phyloP scores from a whole-genome alignment of 192 early-diverging fungal genomes.

The Backusella sp. region DNA sequence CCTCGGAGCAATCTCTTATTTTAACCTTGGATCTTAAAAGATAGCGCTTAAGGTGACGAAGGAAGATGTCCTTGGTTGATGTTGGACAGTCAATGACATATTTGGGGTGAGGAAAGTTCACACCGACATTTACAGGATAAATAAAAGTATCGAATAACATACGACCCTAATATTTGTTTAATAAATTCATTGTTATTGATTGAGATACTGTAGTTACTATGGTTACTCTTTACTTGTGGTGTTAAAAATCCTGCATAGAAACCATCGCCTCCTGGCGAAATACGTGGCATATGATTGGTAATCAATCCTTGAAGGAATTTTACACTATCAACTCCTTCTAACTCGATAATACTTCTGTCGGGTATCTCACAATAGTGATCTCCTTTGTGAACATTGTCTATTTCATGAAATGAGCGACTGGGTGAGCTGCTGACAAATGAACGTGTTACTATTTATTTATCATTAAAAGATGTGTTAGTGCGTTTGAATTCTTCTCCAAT shows the following conservation, averaged over 20 bases:
- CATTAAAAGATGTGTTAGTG: neutral
- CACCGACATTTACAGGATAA: slow-evolving; percentile 64
- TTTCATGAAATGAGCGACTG: slow-evolving; percentile 8
- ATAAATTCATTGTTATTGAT: neutral
- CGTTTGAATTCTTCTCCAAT: neutral
- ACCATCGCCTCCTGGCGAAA: slow-evolving; percentile 71
- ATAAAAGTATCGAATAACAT: slow-evolving; percentile 89
- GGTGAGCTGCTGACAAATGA: neutral
- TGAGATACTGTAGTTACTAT: neutral
- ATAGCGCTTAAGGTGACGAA: slow-evolving; percentile 74
- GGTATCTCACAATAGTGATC: slow-evolving; percentile 50
- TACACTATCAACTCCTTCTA: slow-evolving; percentile 69
- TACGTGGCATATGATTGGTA: slow-evolving; percentile 80
- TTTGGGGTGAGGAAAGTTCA: slow-evolving; percentile 61
- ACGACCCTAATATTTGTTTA: slow-evolving; percentile 61
- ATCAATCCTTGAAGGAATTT: slow-evolving; percentile 91
- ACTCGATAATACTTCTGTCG: slow-evolving; percentile 59
- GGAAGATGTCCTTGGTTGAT: slow-evolving; percentile 46
- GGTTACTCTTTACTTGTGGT: slow-evolving; percentile 55
- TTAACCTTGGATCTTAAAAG: slow-evolving; percentile 74
- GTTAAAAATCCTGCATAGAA: slow-evolving; percentile 81
- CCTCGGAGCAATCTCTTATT: slow-evolving; percentile 62
- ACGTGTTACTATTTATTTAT: neutral
- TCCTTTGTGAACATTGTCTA: slow-evolving; percentile 21
- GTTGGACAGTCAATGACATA: slow-evolving; percentile 80